Percentiles rank a stretch among this genome's conserved stretches.
phyloP scores from a whole-genome alignment of 1,139 yeast species.

The Hyphopichia khmerensis region DNA sequence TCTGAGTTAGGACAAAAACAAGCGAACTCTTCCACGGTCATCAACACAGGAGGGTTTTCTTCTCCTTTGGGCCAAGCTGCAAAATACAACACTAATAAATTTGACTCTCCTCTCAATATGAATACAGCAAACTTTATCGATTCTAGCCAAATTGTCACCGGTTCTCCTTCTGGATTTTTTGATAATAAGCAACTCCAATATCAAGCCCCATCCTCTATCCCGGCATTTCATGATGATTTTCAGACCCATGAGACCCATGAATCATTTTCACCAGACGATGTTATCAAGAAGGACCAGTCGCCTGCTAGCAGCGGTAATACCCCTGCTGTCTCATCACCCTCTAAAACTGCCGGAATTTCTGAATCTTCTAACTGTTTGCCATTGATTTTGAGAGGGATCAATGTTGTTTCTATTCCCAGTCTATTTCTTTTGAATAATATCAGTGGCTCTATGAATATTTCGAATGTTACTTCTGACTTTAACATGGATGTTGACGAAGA shows the following conservation, averaged over 20 bases:
- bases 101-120: slow-evolving; percentile 6
- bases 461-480: slow-evolving; percentile 20
- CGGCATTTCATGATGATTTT: background rate
- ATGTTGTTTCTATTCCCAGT: slow-evolving; percentile 58
- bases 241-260: background rate
- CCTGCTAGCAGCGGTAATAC: slow-evolving; percentile 1
- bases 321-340: background rate
- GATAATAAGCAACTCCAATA: background rate
- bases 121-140: background rate
- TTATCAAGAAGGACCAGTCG: background rate
- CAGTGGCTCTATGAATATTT: slow-evolving; percentile 14
- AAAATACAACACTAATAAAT: slow-evolving; percentile 9
- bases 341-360: slow-evolving; percentile 13
- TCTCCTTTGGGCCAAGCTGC: slow-evolving; percentile 17
- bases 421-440: slow-evolving; percentile 40
- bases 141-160: background rate
- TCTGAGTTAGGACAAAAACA: background rate
- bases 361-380: slow-evolving; percentile 60
- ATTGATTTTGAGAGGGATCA: slow-evolving; percentile 59
- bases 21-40: background rate
- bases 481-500: slow-evolving; percentile 38
- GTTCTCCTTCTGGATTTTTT: background rate
- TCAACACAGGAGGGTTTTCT: slow-evolving; percentile 18
- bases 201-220: background rate
- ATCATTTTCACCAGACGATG: background rate